Conservation (phyloP, 106 monocot species). For the Dioscorea zingiberensis region DNA sequence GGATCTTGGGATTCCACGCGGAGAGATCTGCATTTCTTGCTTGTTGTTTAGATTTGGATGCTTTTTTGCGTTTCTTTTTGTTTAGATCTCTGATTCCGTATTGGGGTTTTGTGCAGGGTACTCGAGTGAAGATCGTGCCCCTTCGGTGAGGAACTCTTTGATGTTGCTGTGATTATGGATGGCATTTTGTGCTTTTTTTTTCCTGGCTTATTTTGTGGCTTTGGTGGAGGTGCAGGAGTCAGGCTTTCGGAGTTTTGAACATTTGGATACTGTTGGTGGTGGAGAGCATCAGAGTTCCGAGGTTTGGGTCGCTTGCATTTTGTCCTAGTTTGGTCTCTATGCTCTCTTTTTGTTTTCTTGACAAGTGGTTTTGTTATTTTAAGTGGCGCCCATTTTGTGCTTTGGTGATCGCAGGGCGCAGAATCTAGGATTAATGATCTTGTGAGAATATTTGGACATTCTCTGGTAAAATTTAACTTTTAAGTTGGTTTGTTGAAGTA, state of each 20-base stretch:
- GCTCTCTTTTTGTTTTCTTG: not conserved
- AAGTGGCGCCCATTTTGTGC: too few species aligned
- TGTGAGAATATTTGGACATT: constrained; percentile 1
- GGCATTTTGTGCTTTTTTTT: not conserved
- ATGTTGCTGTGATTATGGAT: not conserved
- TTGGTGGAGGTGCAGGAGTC: not conserved
- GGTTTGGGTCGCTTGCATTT: not conserved
- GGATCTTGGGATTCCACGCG: not conserved
- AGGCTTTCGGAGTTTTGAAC: not conserved
- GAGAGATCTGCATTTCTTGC: not conserved
- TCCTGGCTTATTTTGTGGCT: not conserved
- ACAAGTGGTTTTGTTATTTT: not conserved
- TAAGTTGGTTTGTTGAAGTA: not conserved
- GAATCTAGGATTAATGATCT: constrained; percentile 8
- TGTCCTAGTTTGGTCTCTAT: too few species aligned
- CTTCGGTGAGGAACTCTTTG: not conserved
- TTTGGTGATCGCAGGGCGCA: not conserved
- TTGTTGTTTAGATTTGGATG: not conserved
- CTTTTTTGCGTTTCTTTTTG: not conserved
- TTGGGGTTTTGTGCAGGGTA: constrained; percentile 5
- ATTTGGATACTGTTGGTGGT: not conserved
- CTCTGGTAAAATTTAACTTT: not conserved
- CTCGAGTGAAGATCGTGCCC: not conserved
- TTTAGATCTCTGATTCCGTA: not conserved
- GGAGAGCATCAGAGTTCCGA: not conserved